Base-by-base conservation (phyloP, 345 rosid species). In the Firmiana major region DNA sequence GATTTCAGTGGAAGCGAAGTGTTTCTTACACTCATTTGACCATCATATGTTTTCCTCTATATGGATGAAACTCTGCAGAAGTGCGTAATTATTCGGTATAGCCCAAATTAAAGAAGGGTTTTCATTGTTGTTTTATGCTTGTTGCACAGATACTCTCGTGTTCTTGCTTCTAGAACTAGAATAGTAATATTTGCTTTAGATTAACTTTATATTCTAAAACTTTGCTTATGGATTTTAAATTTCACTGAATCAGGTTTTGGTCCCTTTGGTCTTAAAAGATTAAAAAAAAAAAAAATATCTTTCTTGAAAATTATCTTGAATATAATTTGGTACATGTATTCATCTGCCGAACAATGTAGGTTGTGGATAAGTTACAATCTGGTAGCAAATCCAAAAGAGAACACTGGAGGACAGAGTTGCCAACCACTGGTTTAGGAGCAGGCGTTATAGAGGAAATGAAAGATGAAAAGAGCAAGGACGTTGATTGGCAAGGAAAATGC, bases 401-500 rank as follows among this genome's bases (percentile, higher is more conserved):
- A 77, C 73, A 85, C 16, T 87, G 94, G 90, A 71, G 86, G 71
- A 81, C 84, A 46, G 91, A 81, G 84, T 80, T 96, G 83, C 99
- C 98, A 26, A 69, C 34, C 19, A 85, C 78, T 67, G 97, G 98
- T 58, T 73, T 92, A 79, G 98, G 99, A 73, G 77, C 58, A 21
- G 83, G 84, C 36, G 90, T 90, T 63, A 60, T 92, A 8, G 91
- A 86, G 78, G 84, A 84, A 84, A 80, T 96, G 99, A 90, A 86
- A 72, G 92, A 75, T 79, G 91, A 88, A 60, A 96, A 96, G 78
- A 80, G 74, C 57, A 96, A 87, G 48, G 97, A 96, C 84, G 92
- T 65, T 68, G 79, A 7, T 80, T 96, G 99, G 99, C 91, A 90
- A 85, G 99, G 98, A 73, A 96, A 91, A 90, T 96, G 99, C 80